Evolutionary conservation across 2,329 filamentous ascomycete genomes (phyloP).

Genomic region (Colletotrichum phormii): DNA sequence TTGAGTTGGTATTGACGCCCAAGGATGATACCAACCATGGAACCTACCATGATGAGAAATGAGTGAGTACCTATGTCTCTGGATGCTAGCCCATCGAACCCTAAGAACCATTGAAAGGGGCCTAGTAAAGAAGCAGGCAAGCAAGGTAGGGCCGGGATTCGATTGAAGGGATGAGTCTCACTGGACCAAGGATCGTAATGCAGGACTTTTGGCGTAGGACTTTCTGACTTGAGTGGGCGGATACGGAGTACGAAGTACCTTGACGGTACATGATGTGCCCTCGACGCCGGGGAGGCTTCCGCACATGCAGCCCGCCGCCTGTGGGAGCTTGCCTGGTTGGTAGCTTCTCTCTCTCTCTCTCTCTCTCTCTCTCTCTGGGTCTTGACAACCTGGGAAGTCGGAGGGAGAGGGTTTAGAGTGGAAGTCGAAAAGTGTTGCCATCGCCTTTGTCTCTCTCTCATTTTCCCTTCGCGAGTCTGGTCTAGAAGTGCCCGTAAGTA

Average conservation of each 20-base stretch:
- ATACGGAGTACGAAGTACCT: not conserved
- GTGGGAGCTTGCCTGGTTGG: not conserved
- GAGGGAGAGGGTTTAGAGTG: not conserved
- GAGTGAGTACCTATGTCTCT: not conserved
- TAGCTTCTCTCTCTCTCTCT: not conserved
- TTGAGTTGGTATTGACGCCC: not conserved
- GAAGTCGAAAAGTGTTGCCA: not conserved
- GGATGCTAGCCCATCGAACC: not conserved
- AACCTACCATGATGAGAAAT: not conserved
- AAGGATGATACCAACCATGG: not conserved
- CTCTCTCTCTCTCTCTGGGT: not conserved
- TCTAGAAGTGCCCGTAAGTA: not conserved
- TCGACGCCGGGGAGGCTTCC: not conserved
- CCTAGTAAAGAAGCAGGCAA: not conserved
- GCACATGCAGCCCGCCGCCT: slow-evolving; percentile 12
- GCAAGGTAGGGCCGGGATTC: not conserved
- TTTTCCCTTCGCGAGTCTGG: not conserved
- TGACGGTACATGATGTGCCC: not conserved
- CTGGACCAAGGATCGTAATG: not conserved
- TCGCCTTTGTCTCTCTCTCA: not conserved
- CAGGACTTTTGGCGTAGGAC: slow-evolving; percentile 35
- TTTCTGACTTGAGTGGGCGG: not conserved
- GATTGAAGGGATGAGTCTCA: not conserved
- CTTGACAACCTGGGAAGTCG: not conserved
- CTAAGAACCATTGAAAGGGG: not conserved